A percentile compares a stretch with the other conserved stretches of the same genome.
phyloP scores from a whole-genome alignment of 176 grass and related monocot species.

The Ampelocalamus luodianensis region DNA sequence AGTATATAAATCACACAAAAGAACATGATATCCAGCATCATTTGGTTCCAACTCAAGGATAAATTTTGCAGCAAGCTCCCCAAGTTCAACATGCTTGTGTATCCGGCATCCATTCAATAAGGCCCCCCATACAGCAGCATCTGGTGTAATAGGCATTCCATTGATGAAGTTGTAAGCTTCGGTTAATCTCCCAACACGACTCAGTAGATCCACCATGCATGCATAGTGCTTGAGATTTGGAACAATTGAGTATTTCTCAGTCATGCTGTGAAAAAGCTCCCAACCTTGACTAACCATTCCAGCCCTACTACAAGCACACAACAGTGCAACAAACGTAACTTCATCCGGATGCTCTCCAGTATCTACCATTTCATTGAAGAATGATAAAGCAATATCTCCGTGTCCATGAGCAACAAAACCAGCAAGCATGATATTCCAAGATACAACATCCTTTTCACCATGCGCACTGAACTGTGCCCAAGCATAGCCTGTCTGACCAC shows the following conservation, averaged over 20 bases:
- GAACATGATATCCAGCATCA: constrained; percentile 76
- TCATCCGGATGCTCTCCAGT: constrained; percentile 77
- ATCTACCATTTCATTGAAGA: constrained; percentile 76
- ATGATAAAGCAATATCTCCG: constrained; percentile 56
- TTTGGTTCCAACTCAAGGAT: constrained; percentile 79
- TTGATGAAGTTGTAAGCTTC: constrained; percentile 79
- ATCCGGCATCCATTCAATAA: constrained; percentile 92
- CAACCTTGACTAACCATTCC: constrained; percentile 84
- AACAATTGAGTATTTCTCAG: constrained; percentile 63
- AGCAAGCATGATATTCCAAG: constrained; percentile 90
- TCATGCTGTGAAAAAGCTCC: constrained; percentile 74
- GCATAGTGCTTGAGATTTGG: constrained; percentile 95
- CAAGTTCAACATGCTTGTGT: constrained; percentile 74
- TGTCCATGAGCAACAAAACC: constrained; percentile 72
- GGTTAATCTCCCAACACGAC: constrained; percentile 69
- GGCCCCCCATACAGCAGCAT: constrained; percentile 85
- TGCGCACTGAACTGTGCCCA: constrained; percentile 70
- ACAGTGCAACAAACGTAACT: constrained; percentile 75
- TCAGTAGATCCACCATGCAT: constrained; percentile 93
- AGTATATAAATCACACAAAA: constrained; percentile 85
- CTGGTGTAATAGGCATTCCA: constrained; percentile 74
- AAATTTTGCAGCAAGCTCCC: constrained; percentile 75
- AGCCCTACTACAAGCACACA: constrained; percentile 83
- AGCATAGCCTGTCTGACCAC: constrained; percentile 77
- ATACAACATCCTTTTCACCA: constrained; percentile 73